Percentiles rank a stretch among this genome's conserved stretches.
These are phyloP conservation scores for Dictyostelium purpureum DNA, from an alignment of 78 protist species.

Conservation along the genomic window DNA sequence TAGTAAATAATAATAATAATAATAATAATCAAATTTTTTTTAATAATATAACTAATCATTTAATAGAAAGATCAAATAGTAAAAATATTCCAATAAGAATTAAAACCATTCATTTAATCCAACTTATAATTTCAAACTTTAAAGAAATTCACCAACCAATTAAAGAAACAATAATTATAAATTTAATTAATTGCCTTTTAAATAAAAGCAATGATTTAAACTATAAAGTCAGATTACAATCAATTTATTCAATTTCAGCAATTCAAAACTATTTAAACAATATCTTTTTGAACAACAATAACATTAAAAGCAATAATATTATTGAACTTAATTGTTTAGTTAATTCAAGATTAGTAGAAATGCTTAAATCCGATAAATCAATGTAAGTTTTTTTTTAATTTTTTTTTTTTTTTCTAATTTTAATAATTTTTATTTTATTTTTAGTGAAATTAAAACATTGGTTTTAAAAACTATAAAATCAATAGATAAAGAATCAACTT, in stretches of 20 bases:
- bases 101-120: constrained; percentile 18
- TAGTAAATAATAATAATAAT: no score
- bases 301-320: no score
- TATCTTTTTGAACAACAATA: no score
- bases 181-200: constrained; percentile 1
- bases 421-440: neutral
- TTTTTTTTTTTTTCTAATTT: neutral
- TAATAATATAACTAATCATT: neutral
- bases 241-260: constrained; percentile 39
- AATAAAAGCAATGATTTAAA: constrained; percentile 20
- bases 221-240: constrained; percentile 29
- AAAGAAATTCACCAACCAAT: constrained; percentile 53
- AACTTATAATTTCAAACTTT: neutral
- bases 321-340: constrained; percentile 26
- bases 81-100: constrained; percentile 41
- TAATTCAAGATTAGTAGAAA: constrained; percentile 17
- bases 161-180: neutral
- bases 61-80: constrained; percentile 16
- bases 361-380: constrained; percentile 40
- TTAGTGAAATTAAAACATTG: neutral
- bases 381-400: constrained; percentile 33
- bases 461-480: neutral
- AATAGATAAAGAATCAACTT: constrained; percentile 6
- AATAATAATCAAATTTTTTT: no score
- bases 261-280: constrained; percentile 19